Base-by-base conservation (phyloP, 495 filamentous ascomycete genomes). In the Daldinia bambusicola region DNA sequence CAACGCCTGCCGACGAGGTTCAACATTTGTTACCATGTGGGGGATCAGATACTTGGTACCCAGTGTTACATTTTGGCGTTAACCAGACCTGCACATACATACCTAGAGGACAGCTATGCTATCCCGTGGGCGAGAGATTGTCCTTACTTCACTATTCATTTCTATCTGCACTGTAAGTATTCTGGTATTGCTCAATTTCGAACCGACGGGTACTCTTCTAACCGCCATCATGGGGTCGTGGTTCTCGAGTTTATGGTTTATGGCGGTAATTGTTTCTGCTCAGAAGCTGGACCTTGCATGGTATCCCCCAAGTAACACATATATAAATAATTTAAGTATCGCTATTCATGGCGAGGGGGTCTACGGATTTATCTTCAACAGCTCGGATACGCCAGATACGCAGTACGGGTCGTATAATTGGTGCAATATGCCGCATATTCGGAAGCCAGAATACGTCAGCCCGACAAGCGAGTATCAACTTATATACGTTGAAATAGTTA, bases 371-470 rank as follows among this genome's bases (percentile, higher is more conserved):
- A 81, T 91, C 30, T 93, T 86, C 79, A 86, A 90, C 70, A 80
- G 80, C 52, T 90, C 89, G 9, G 63, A 74, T 22, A 81, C 82
- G 1, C 83, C 87, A 0, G 75, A 75, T 18, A 76, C 75, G 13
- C 62, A 80, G 36, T 88, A 87, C 72, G 85, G 88, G 13, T 79
- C 78, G 22, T 92, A 91, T 78, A 89, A 91, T 72, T 93, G 87
- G 85, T 92, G 90, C 75, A 91, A 92, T 70, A 92, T 91, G 90
- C 90, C 90, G 12, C 90, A 92, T 78, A 87, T 90, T n/a, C 82
- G 89, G 12, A 69, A 59, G 50, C 70, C 71, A 3, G 87, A 89
- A 66, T 93, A 92, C 70, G 74, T 81, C 18, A 80, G 76, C 45
- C 80, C 84, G 48, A 40, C 75, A 20, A 61, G 70, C 5, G 81